Conservation (phyloP, 805 yeast genomes). For the Komagataella mondaviorum region DNA sequence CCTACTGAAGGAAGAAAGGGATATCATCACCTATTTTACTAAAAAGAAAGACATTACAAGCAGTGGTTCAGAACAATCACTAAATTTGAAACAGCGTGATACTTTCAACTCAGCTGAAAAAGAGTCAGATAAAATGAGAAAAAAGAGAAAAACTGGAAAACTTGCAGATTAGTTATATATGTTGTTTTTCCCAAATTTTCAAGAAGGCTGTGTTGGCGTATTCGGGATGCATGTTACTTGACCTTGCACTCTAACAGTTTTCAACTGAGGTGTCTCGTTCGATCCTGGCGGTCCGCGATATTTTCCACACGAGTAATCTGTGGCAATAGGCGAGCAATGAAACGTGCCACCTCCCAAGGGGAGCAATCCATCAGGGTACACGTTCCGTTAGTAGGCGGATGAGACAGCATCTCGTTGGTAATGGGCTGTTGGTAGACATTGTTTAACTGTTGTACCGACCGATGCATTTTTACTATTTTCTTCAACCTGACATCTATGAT, state of each 20-base stretch:
- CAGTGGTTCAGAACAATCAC: background rate
- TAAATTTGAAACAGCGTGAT: background rate
- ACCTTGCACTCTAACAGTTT: background rate
- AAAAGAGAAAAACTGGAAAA: too few species aligned
- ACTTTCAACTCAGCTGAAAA: background rate
- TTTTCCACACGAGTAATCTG: background rate
- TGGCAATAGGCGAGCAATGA: background rate
- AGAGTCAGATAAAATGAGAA: background rate
- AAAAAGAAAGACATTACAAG: background rate
- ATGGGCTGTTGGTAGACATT: background rate
- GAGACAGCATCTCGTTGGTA: background rate
- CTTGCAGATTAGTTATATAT: too few species aligned
- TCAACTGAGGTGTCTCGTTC: background rate
- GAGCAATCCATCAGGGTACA: background rate
- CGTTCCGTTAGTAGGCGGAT: background rate
- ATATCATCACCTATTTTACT: background rate
- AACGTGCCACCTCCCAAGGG: background rate
- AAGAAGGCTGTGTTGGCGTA: background rate
- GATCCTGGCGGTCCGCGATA: background rate
- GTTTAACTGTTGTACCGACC: background rate
- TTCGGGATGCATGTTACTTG: background rate
- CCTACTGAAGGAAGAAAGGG: slow-evolving; percentile 16
- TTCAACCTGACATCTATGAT: too few species aligned
- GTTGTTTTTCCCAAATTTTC: too few species aligned
- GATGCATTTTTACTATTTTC: background rate